Percentiles rank a stretch among this genome's conserved stretches.
phyloP scores from a whole-genome alignment of 495 filamentous ascomycete genomes.

The Schizothecium vesticola region DNA sequence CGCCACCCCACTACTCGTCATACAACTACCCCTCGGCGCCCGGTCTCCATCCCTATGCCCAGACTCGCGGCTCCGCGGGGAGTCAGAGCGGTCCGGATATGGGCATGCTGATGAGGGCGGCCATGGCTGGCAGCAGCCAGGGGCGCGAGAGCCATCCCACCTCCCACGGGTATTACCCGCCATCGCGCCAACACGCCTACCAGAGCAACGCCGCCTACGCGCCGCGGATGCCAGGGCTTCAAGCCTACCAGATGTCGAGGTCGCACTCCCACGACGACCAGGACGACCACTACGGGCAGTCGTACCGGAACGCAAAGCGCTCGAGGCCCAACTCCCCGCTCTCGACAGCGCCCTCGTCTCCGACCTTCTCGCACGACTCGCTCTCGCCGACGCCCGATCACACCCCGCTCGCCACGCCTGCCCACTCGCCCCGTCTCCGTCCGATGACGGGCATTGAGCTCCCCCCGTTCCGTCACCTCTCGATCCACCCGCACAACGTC shows the following conservation, averaged over 20 bases:
- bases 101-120: slow-evolving; percentile 84
- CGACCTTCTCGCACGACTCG: slow-evolving; percentile 96
- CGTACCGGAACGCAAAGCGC: slow-evolving; percentile 66
- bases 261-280: slow-evolving; percentile 88
- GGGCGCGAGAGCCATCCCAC: slow-evolving; percentile 69
- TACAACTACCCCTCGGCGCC: slow-evolving; percentile 58
- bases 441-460: slow-evolving; percentile 67
- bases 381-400: slow-evolving; percentile 94
- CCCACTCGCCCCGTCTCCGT: slow-evolving; percentile 87
- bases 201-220: slow-evolving; percentile 51
- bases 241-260: slow-evolving; percentile 87
- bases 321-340: slow-evolving; percentile 89
- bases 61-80: slow-evolving; percentile 43
- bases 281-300: slow-evolving; percentile 59
- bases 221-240: slow-evolving; percentile 67
- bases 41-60: slow-evolving; percentile 59
- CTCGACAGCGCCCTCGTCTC: slow-evolving; percentile 92
- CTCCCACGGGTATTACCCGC: slow-evolving; percentile 51
- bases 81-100: slow-evolving; percentile 64
- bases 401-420: slow-evolving; percentile 91
- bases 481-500: slow-evolving; percentile 65
- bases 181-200: slow-evolving; percentile 45
- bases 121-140: slow-evolving; percentile 50
- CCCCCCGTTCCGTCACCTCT: slow-evolving; percentile 82
- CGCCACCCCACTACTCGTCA: slow-evolving; percentile 80